Base-by-base conservation (phyloP, 2,329 filamentous ascomycete genomes). In the Exophiala oligosperma region DNA sequence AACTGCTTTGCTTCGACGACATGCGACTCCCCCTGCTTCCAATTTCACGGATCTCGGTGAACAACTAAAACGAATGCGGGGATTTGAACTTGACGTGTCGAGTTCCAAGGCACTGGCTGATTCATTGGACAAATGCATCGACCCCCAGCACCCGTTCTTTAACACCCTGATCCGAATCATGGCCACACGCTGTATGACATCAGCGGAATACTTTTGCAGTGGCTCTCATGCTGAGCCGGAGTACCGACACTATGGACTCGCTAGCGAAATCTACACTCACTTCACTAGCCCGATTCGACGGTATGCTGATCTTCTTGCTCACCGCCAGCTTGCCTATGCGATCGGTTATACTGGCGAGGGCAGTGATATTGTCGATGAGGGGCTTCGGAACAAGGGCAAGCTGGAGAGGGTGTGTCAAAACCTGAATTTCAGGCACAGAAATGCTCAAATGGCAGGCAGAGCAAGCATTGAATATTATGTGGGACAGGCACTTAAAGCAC, bases 131-230 rank as follows among this genome's bases (percentile, higher is more conserved):
- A 79, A 76, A 35, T 99, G 94, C 72, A 81, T 88, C 49, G 92
- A 97, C 70, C 76, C 86, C 0, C 72, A 79, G 8, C 90, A 97
- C 68, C 91, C 93, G 28, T 99, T 97, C 79, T 97, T 99, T 84
- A 99, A 99, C 81, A 99, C 93, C 1, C 85, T 99, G 24, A 88
- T 99, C 67, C 91, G 94, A 71, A 96, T 99, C 76, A 90, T 99
- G 79, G 94, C 94, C 8, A 99, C 94, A 7, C 88, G 94, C 23
- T 99, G 94, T 83, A 99, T 99, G 94, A 96, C 96, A 81, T 94
- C 91, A 54, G 94, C 94, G 62, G 94, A 99, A 76, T 99, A 99
- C 77, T 99, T 99, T 76, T 94, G 90, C 76, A 90, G 93, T 0
- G 94, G 94, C 60, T 92, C 92, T 5, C 92, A 97, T 72, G 86